Base-by-base conservation (phyloP, 2,329 filamentous ascomycete genomes). In the Madurella mycetomatis region DNA sequence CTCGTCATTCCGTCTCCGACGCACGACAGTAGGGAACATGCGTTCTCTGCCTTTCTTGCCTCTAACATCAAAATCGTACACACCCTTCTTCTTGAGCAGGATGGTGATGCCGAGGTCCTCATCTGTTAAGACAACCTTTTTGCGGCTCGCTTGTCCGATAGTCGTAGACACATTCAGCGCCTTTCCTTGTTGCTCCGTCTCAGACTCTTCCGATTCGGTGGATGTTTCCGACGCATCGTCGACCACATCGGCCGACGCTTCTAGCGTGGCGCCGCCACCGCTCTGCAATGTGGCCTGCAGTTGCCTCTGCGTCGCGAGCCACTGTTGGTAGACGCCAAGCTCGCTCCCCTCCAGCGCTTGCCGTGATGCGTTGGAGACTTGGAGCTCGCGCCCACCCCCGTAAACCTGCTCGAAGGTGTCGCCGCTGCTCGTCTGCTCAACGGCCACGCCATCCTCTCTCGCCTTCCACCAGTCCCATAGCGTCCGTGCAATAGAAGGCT, bases 81-180 rank as follows among this genome's bases (percentile, higher is more conserved):
- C 85, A 13, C 87, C 88, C 67, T 92, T 95, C 62, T 88, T 87
- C 62, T 94, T 89, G 41, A 97, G 79, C 9, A 99, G 77, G 46
- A 99, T 83, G 62, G 95, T 96, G 61, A 97, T 85, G 16, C 94
- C 94, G 2, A 97, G 78, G 63, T 97, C 94, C 60, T 92, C 90
- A 62, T 96, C 92, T 50, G 84, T 92, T 40, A 95, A 76, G 0
- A 88, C 89, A 19, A 92, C 82, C 69, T 96, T 96, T 68, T 90
- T 92, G 57, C 90, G 84, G 59, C 85, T 87, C 9, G 87, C 85
- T 70, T 96, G 90, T 9, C 87, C 89, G 64, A 96, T 78, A 0
- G 90, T 89, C 0, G 90, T 87, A 0, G 92, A 92, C 5, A 94
- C 86, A 60, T 95, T 97, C 37, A 99, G 76, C 7, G 91, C 89